Evolutionary conservation across 495 filamentous ascomycete genomes (phyloP), one percentile per base, ranked within the genome.

Genomic region (Daldinia concentrica): DNA sequence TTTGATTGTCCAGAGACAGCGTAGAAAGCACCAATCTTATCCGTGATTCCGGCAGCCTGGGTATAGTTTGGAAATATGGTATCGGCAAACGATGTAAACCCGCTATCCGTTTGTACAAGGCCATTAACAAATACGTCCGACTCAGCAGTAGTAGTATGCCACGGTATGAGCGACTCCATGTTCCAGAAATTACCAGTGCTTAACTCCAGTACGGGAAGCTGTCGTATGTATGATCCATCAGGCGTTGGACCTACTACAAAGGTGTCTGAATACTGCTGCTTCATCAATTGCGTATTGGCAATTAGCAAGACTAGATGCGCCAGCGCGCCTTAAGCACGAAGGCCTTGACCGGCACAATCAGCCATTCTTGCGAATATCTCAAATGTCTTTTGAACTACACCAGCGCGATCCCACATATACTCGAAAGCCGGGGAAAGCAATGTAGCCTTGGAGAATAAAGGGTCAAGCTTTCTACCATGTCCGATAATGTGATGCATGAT

Each of bases 401-500:
- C 81, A 26, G 74, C 72, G 27, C 81, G 79, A 60, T 84, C 82
- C 64, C 80, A 85, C 30, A 76, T 68, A 4, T 75, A 71, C 54
- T 80, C 78, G 52, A 83, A 88, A 12, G 82, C 84, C 5, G 86
- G 84, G 15, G 83, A 83, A 65, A 82, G 83, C 37, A 86, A 55
- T 30, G 85, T 81, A 30, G 79, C 84, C 59, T 76, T 77, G 2
- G 68, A 73, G 72, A 87, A 87, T 1, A 85, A 72, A 0, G 84
- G 85, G 57, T 84, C 77, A 11, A 83, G 79, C 15, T 76, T 77
- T 3, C 85, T 85, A 29, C 87, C 86, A 62, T 84, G 82, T 0
- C 86, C 85, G 3, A 87, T 90, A 58, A 92, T 82, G 65, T 92
- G 90, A 69, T 92, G 89, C 77, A 92, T 79, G 62, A 91, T 86